phyloP scores from a whole-genome alignment of 164 flowering plant genomes.

The Vitis cinerea region DNA sequence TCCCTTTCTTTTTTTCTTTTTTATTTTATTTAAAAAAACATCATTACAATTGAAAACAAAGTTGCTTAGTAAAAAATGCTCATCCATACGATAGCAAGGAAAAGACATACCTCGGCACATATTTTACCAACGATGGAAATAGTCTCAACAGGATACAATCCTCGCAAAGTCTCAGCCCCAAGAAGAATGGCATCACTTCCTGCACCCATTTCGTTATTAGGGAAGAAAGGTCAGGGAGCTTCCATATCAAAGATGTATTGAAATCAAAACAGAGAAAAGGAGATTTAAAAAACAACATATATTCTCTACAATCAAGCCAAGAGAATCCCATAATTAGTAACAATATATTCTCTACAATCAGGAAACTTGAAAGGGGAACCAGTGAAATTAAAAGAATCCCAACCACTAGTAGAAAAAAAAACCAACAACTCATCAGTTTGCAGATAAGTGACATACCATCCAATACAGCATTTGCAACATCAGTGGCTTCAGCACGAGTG shows the following conservation, averaged over 20 bases:
- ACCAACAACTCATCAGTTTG: not conserved
- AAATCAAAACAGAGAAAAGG: too few relatives aligned
- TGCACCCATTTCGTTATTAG: conserved; percentile 22
- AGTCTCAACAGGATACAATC: conserved; percentile 83
- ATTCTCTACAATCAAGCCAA: not conserved
- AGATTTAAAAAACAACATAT: too few relatives aligned
- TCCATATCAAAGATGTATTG: not conserved
- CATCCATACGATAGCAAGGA: not conserved
- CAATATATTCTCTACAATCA: too few relatives aligned
- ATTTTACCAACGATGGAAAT: conserved; percentile 83
- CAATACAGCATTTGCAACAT: conserved; percentile 85
- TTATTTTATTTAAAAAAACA: not conserved
- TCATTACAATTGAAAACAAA: not conserved
- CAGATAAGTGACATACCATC: conserved; percentile 51
- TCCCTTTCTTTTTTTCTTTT: too few relatives aligned
- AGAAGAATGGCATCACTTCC: conserved; percentile 91
- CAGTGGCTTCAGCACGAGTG: conserved; percentile 96
- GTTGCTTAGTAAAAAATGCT: too few relatives aligned
- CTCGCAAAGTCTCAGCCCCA: conserved; percentile 90
- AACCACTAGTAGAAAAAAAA: not conserved
- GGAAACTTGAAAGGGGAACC: too few relatives aligned
- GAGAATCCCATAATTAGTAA: not conserved
- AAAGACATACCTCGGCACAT: conserved; percentile 68
- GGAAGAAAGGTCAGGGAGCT: not conserved
- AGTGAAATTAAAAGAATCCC: too few relatives aligned